A percentile compares a stretch with the other conserved stretches of the same genome.
Conservation (phyloP, 2,329 filamentous ascomycete genomes). For the Aspergillus uvarum region DNA sequence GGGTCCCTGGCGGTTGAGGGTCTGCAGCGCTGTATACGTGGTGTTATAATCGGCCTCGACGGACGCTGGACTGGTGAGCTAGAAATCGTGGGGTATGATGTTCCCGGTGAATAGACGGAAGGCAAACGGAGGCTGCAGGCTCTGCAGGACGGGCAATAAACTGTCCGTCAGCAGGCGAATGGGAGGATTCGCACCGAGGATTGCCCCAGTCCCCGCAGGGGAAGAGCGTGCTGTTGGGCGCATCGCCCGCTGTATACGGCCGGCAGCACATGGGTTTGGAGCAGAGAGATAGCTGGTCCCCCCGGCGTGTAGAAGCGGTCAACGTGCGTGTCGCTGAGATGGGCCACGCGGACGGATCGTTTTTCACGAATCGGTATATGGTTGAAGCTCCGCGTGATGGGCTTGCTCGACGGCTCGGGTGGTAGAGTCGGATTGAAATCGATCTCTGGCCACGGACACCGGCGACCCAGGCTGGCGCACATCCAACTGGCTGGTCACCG, state of each 20-base stretch:
- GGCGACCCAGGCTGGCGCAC: constrained; percentile 55
- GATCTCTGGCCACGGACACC: constrained; percentile 53
- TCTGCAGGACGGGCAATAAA: constrained; percentile 47
- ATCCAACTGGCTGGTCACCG: constrained; percentile 52
- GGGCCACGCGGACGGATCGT: constrained; percentile 53
- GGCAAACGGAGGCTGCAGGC: constrained; percentile 42
- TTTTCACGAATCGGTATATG: not conserved
- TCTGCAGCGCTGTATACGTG: constrained; percentile 51
- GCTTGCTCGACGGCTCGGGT: constrained; percentile 40
- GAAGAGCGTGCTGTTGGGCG: constrained; percentile 49
- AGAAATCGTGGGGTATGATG: constrained; percentile 53
- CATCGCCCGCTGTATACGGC: constrained; percentile 49
- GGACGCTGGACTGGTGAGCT: constrained; percentile 36
- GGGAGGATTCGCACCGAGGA: constrained; percentile 56
- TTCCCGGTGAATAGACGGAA: constrained; percentile 63
- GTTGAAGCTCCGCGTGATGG: not conserved
- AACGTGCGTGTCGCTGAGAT: constrained; percentile 62
- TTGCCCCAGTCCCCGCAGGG: constrained; percentile 57
- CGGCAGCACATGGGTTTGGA: constrained; percentile 62
- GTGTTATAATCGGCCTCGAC: constrained; percentile 41
- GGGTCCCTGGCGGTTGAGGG: constrained; percentile 31
- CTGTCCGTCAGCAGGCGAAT: constrained; percentile 52
- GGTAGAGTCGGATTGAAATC: constrained; percentile 47
- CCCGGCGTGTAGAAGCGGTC: constrained; percentile 57
- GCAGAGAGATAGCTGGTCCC: constrained; percentile 56